phyloP scores from a whole-genome alignment of 768 basidiomycete species.

The Chalciporus pseudorubinellus region DNA sequence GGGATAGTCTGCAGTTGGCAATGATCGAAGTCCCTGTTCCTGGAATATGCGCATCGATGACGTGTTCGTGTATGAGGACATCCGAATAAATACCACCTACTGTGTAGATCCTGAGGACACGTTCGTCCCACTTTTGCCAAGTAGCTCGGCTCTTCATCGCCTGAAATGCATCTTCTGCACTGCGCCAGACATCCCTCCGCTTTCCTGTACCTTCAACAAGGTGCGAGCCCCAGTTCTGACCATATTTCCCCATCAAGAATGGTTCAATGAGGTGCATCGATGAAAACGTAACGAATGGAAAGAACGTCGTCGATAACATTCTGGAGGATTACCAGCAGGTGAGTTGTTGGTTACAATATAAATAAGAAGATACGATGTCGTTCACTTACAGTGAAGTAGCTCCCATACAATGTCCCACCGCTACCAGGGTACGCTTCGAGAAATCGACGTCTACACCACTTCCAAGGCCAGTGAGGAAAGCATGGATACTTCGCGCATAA shows the following conservation, averaged over 20 bases:
- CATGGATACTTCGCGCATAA: slow-evolving; percentile 1
- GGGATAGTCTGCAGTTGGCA: slow-evolving; percentile 3
- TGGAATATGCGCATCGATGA: too few relatives aligned
- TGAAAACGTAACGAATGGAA: slow-evolving; percentile 3
- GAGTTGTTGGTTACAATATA: too few relatives aligned
- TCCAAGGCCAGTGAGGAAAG: slow-evolving; percentile 1
- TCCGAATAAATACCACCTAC: too few relatives aligned
- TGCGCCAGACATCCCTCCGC: slow-evolving; percentile 2
- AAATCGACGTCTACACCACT: slow-evolving; percentile 6
- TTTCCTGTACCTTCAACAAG: not conserved
- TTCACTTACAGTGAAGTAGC: slow-evolving; percentile 1
- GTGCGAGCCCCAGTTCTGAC: not conserved
- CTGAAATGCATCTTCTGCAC: not conserved
- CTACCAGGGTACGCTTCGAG: slow-evolving; percentile 1
- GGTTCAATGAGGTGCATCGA: slow-evolving; percentile 9
- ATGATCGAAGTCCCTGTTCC: slow-evolving; percentile 1
- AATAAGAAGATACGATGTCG: too few relatives aligned
- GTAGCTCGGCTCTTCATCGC: not conserved
- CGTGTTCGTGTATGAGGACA: too few relatives aligned
- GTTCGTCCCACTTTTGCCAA: slow-evolving; percentile 2
- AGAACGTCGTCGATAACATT: not conserved
- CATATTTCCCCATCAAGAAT: not conserved
- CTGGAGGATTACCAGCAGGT: too few relatives aligned
- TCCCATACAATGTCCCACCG: not conserved
- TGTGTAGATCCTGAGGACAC: not conserved